phyloP scores from a whole-genome alignment of 805 yeast genomes.

The Kluyveromyces dobzhanskii region DNA sequence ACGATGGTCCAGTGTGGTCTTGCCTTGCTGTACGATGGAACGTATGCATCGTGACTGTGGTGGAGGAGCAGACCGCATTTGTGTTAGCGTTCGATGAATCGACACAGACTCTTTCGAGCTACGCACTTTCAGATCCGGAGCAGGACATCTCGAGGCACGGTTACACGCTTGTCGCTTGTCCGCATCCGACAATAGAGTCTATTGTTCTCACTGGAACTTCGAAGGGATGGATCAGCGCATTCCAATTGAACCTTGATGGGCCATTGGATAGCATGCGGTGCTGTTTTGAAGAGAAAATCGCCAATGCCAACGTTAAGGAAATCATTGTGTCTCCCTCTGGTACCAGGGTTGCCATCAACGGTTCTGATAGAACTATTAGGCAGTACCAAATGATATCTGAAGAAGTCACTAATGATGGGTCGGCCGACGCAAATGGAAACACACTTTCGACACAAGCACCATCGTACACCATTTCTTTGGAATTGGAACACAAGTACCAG shows the following conservation, averaged over 20 bases:
- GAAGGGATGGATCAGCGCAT: slow-evolving; percentile 66
- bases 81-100: slow-evolving; percentile 14
- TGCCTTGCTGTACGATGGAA: slow-evolving; percentile 18
- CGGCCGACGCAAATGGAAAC: not conserved
- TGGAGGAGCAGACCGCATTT: slow-evolving; percentile 48
- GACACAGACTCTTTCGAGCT: slow-evolving; percentile 1
- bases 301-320: slow-evolving; percentile 65
- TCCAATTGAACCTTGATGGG: slow-evolving; percentile 11
- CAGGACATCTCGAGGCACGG: slow-evolving; percentile 21
- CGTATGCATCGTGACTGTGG: slow-evolving; percentile 58
- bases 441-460: not conserved
- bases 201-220: slow-evolving; percentile 67
- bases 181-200: slow-evolving; percentile 30
- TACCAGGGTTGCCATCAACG: slow-evolving; percentile 57
- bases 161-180: slow-evolving; percentile 21
- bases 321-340: slow-evolving; percentile 51
- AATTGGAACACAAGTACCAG: slow-evolving; percentile 73
- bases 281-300: slow-evolving; percentile 38
- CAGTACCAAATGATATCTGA: slow-evolving; percentile 32
- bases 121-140: not conserved
- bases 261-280: slow-evolving; percentile 18
- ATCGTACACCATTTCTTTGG: slow-evolving; percentile 38
- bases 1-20: slow-evolving; percentile 71
- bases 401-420: slow-evolving; percentile 3
- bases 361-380: slow-evolving; percentile 69